Conservation (phyloP, 2,329 filamentous ascomycete genomes). For the Pseudocercospora cruenta region DNA sequence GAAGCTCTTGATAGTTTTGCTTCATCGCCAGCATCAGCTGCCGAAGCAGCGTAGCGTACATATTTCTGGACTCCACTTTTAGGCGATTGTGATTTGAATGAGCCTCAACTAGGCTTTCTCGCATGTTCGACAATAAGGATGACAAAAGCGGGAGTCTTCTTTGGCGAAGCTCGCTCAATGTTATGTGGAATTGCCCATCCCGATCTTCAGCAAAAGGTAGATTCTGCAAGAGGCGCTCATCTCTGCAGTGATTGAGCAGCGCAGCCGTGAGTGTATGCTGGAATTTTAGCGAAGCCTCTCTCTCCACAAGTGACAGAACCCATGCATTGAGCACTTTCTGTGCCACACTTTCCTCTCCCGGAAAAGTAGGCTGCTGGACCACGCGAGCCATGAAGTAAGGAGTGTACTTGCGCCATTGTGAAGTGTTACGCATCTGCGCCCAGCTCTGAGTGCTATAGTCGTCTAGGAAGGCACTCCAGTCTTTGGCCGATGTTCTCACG, state of each 20-base stretch:
- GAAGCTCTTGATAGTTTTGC: conserved; percentile 61
- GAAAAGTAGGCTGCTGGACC: conserved; percentile 45
- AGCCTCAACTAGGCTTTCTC: conserved; percentile 48
- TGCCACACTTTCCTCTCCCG: conserved; percentile 50
- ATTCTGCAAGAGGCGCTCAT: conserved; percentile 58
- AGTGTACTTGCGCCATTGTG: conserved; percentile 50
- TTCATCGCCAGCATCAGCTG: conserved; percentile 66
- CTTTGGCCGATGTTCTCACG: conserved; percentile 44
- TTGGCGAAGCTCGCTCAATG: conserved; percentile 56
- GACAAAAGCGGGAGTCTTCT: conserved; percentile 61
- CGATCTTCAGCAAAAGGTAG: conserved; percentile 57
- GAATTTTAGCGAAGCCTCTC: conserved; percentile 63
- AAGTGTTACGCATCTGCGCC: conserved; percentile 51
- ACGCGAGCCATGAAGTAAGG: conserved; percentile 48
- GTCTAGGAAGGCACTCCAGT: conserved; percentile 61
- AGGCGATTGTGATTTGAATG: conserved; percentile 38
- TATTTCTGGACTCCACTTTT: conserved; percentile 44
- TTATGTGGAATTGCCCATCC: conserved; percentile 50
- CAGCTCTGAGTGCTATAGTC: conserved; percentile 57
- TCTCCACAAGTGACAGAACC: conserved; percentile 60
- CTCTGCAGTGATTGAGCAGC: conserved; percentile 52
- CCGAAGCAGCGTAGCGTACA: conserved; percentile 57
- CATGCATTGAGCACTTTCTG: conserved; percentile 57
- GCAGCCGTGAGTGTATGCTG: conserved; percentile 61
- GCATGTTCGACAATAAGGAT: conserved; percentile 62